Evolutionary conservation across 2,329 filamentous ascomycete genomes (phyloP), one percentile per base, ranked within the genome.

Genomic region (Myriosclerotinia curreyana): DNA sequence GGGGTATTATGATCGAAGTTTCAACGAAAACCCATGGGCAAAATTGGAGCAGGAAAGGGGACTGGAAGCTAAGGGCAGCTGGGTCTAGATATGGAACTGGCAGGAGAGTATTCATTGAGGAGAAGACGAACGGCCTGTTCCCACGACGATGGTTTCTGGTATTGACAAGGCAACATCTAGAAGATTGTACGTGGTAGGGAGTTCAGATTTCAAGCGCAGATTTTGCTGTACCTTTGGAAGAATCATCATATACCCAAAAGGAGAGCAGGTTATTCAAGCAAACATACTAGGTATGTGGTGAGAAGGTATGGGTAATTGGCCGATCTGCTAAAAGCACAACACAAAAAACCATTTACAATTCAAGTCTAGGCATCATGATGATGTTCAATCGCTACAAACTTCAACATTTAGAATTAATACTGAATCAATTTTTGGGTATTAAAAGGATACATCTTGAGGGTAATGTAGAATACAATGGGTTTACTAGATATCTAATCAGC

Each of bases 11-110:
- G 83, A 90, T 65, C 82, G 84, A 0, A 82, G 80, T 65, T 90
- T 87, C 66, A 85, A 91, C 69, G 81, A 87, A 73, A 91, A 93
- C 73, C 90, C 90, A 0, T 93, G 90, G 90, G 82, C 80, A 59
- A 74, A 72, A 11, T 75, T 88, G 25, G 85, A 88, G 74, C 76
- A 77, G 69, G 69, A 74, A 8, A 74, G 74, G 31, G 80, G 80
- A 0, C 68, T 87, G 54, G 68, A 75, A 48, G 66, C 80, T 1
- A 72, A 73, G 17, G 82, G 81, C 2, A 71, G 69, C 0, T 87
- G 83, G 83, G 67, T 81, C 38, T 68, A 70, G 50, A 60, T 55
- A 51, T 50, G n/a, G 31, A 15, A 2, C 22, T 15, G 1, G 25
- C 9, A 36, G 46, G 31, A 44, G 15, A 8, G 36, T 48, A 5